Percentiles rank a stretch among this genome's conserved stretches.
These are phyloP conservation scores for Tetrahymena thermophila DNA, from an alignment of 73 alveolate genomes.

Conservation along the genomic window DNA sequence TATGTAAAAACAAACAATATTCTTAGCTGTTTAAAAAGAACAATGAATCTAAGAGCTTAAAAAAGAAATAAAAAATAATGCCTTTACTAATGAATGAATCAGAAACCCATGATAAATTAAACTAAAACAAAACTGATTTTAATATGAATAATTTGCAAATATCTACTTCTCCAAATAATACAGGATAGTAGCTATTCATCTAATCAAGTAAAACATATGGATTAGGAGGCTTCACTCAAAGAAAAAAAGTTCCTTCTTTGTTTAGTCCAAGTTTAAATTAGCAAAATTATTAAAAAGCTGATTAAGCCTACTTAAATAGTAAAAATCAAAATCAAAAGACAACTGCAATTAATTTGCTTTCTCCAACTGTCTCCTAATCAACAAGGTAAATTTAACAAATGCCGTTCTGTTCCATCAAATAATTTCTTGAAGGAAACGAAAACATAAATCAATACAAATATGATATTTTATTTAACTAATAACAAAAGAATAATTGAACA, in stretches of 20 bases:
- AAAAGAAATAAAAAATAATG: not conserved
- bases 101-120: not conserved
- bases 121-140: not conserved
- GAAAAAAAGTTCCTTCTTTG: not conserved
- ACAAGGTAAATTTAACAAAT: not conserved
- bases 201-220: not conserved
- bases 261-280: not conserved
- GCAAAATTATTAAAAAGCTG: not conserved
- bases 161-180: not conserved
- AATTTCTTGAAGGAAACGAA: not conserved
- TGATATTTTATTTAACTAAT: not conserved
- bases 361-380: not conserved
- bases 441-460: not conserved
- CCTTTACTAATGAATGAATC: not conserved
- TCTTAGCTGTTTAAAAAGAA: not conserved
- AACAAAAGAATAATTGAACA: not conserved
- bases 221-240: not conserved
- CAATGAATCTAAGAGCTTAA: not conserved
- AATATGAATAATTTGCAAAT: not conserved
- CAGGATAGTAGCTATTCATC: not conserved
- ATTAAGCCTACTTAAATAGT: not conserved
- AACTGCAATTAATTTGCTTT: not conserved
- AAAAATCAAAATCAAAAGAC: too few relatives aligned
- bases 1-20: not conserved
- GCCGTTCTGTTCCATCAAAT: not conserved